Evolutionary conservation across 164 flowering plant species (phyloP).

Genomic region (Hamamelis virginiana): DNA sequence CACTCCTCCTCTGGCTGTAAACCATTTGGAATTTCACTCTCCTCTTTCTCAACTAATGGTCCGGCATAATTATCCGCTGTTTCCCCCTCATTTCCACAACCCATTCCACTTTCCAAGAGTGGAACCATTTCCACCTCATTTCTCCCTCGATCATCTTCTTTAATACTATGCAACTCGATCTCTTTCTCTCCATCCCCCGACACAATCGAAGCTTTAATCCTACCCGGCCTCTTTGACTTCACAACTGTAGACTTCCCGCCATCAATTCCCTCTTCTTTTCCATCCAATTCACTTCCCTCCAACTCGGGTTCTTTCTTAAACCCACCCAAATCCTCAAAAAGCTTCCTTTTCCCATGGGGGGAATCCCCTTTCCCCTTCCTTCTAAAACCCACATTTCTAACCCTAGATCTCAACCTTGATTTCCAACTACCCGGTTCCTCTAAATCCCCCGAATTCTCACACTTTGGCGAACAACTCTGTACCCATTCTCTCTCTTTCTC

Average conservation of each 20-base stretch:
- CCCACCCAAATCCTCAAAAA: slow-evolving; percentile 42
- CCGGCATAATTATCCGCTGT: slow-evolving; percentile 8
- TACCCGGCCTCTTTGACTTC: slow-evolving; percentile 36
- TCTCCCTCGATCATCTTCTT: slow-evolving; percentile 19
- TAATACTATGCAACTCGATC: slow-evolving; percentile 12
- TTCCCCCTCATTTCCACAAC: slow-evolving; percentile 18
- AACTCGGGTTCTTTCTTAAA: slow-evolving; percentile 20
- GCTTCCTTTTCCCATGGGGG: slow-evolving; percentile 51
- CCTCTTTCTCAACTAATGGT: slow-evolving; percentile 22
- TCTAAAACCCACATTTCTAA: slow-evolving; percentile 18
- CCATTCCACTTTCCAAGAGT: slow-evolving; percentile 12
- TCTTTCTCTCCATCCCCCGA: slow-evolving; percentile 20
- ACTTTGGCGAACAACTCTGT: slow-evolving; percentile 14
- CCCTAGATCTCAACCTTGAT: slow-evolving; percentile 72
- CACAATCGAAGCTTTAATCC: slow-evolving; percentile 24
- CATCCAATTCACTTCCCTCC: slow-evolving; percentile 18
- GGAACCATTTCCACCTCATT: slow-evolving; percentile 9
- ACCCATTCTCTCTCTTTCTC: slow-evolving; percentile 19
- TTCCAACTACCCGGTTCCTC: slow-evolving; percentile 45
- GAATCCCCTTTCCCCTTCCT: slow-evolving; percentile 23
- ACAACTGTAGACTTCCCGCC: slow-evolving; percentile 25
- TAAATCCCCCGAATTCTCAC: slow-evolving; percentile 25
- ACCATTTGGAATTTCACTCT: slow-evolving; percentile 10
- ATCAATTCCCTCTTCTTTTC: slow-evolving; percentile 17
- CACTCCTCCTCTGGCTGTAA: slow-evolving; percentile 17